phyloP scores from a whole-genome alignment of 2,329 filamentous ascomycete genomes.

The Colletotrichum cordylinicola region DNA sequence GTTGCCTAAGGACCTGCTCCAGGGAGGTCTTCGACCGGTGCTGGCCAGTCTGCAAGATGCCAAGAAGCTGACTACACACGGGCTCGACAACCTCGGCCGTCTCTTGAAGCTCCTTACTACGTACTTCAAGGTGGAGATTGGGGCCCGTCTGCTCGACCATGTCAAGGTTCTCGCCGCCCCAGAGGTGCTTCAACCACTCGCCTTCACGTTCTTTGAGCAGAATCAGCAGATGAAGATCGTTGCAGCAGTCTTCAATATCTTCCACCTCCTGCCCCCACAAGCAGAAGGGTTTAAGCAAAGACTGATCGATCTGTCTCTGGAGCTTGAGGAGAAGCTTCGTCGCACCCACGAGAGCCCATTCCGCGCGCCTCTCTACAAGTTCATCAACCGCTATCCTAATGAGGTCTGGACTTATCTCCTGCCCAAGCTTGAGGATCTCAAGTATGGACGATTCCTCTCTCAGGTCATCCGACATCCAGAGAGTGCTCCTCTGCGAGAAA shows the following conservation, averaged over 20 bases:
- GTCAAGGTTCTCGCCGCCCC: conserved; percentile 90
- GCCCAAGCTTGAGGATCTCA: conserved; percentile 81
- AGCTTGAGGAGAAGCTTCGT: conserved; percentile 83
- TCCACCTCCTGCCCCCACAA: conserved; percentile 90
- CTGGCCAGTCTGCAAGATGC: conserved; percentile 95
- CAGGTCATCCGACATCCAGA: conserved; percentile 81
- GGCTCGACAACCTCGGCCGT: conserved; percentile 88
- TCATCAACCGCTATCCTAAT: conserved; percentile 89
- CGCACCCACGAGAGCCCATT: conserved; percentile 92
- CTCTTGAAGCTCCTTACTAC: conserved; percentile 91
- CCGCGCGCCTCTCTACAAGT: conserved; percentile 87
- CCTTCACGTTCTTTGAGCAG: conserved; percentile 94
- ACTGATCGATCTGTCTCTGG: conserved; percentile 88
- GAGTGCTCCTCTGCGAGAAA: conserved; percentile 76
- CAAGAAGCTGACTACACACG: conserved; percentile 85
- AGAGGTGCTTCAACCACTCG: conserved; percentile 81
- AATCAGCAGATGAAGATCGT: conserved; percentile 93
- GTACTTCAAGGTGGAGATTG: conserved; percentile 99
- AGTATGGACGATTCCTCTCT: conserved; percentile 88
- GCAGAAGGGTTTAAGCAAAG: conserved; percentile 91
- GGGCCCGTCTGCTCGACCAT: conserved; percentile 89
- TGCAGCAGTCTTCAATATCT: conserved; percentile 93
- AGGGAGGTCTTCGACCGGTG: conserved; percentile 94
- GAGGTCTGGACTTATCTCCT: conserved; percentile 85
- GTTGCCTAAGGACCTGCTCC: conserved; percentile 91